phyloP scores from a whole-genome alignment of 2,329 filamentous ascomycete species.

The Chrysosporium queenslandicum region DNA sequence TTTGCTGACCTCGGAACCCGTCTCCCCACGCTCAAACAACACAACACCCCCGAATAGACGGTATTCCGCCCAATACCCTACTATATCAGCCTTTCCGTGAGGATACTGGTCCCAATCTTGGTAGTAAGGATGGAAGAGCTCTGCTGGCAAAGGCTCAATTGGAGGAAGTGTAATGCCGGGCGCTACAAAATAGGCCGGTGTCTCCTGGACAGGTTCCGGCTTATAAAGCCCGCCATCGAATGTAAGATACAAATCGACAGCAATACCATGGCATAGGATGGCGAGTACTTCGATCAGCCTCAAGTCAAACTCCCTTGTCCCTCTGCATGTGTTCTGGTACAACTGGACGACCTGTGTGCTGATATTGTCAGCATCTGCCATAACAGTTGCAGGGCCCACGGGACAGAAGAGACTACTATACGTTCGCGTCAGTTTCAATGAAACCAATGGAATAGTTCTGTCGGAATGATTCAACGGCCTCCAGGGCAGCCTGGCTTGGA shows the following conservation, averaged over 20 bases:
- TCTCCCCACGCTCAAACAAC: constrained; percentile 20
- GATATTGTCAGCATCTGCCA: neutral
- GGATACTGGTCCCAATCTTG: constrained; percentile 18
- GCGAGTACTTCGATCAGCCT: constrained; percentile 11
- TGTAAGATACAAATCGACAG: neutral
- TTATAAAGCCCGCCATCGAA: neutral
- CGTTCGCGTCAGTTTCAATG: neutral
- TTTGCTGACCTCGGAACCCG: neutral
- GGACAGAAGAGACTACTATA: too few relatives aligned
- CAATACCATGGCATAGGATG: constrained; percentile 7
- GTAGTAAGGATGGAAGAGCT: constrained; percentile 1
- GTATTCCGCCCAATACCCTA: constrained; percentile 24
- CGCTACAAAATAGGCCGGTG: neutral
- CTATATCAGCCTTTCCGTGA: constrained; percentile 20
- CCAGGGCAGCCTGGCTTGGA: constrained; percentile 3
- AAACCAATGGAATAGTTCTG: neutral
- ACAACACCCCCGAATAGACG: constrained; percentile 23
- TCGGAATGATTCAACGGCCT: constrained; percentile 2
- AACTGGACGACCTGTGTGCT: constrained; percentile 3
- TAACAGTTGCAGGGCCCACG: too few relatives aligned
- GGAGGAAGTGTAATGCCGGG: constrained; percentile 1
- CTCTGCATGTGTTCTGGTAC: constrained; percentile 7
- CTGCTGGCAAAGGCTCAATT: neutral
- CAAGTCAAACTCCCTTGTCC: constrained; percentile 4
- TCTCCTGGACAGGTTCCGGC: neutral